These are phyloP conservation scores for Starmerella tilneyi DNA, from an alignment of 805 yeast species.

Conservation along the genomic window DNA sequence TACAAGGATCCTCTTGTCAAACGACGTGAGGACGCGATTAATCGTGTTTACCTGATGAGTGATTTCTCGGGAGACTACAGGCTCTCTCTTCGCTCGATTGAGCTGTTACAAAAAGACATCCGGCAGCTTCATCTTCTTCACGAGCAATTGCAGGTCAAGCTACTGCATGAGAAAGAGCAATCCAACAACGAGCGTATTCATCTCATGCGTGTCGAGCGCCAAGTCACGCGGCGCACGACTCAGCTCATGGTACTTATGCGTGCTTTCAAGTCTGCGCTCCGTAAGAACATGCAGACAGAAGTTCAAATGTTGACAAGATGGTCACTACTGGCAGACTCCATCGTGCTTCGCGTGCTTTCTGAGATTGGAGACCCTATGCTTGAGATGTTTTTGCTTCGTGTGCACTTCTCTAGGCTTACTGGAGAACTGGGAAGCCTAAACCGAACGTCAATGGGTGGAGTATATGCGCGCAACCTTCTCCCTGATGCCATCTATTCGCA, in stretches of 20 bases:
- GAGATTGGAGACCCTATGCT: conserved; percentile 52
- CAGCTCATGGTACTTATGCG: conserved; percentile 31
- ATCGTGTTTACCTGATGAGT: conserved; percentile 56
- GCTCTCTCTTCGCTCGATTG: conserved; percentile 41
- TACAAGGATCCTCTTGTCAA: conserved; percentile 65
- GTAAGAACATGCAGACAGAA: conserved; percentile 28
- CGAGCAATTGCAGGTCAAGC: conserved; percentile 34
- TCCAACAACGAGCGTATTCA: conserved; percentile 18
- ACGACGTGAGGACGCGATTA: conserved; percentile 47
- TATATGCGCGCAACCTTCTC: conserved; percentile 62
- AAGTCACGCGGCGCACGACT: conserved; percentile 24
- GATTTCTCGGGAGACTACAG: conserved; percentile 51
- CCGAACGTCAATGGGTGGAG: conserved; percentile 44
- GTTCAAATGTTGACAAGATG: conserved; percentile 34
- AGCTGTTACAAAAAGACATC: conserved; percentile 42
- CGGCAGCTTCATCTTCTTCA: conserved; percentile 36
- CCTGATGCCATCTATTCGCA: conserved; percentile 55
- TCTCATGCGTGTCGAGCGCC: conserved; percentile 28
- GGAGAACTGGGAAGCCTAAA: conserved; percentile 61
- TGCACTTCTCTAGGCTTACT: conserved; percentile 52
- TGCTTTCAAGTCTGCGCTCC: conserved; percentile 30
- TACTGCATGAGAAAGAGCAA: background rate
- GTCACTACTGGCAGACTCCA: conserved; percentile 55
- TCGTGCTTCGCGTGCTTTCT: conserved; percentile 60
- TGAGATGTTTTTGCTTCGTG: conserved; percentile 55